Evolutionary conservation across 148 eudicot genomes (phyloP).

Genomic region (Suaeda aralocaspica): DNA sequence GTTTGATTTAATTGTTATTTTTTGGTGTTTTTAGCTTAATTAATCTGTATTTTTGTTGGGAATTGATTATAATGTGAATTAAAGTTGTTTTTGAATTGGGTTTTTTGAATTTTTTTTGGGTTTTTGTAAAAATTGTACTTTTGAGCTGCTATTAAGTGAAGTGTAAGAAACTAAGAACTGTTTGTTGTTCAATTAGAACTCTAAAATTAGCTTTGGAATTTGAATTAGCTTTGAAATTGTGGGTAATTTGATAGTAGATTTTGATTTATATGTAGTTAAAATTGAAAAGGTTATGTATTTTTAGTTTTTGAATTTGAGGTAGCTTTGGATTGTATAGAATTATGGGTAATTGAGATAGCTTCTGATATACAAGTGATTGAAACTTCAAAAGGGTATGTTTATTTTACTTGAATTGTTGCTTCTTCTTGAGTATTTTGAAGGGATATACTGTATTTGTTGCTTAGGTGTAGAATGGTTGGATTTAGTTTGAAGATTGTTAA

Average conservation of each 20-base stretch:
- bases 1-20: neutral
- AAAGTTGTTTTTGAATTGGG: neutral
- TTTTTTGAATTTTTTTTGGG: neutral
- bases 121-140: neutral
- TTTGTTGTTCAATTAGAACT: conserved; percentile 3
- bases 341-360: too few relatives aligned
- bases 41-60: too few relatives aligned
- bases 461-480: neutral
- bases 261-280: too few relatives aligned
- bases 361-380: too few relatives aligned
- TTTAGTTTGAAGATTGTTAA: neutral
- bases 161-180: neutral
- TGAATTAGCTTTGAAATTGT: neutral
- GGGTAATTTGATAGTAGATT: neutral
- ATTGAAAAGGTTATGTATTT: too few relatives aligned
- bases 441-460: neutral
- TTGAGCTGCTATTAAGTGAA: neutral
- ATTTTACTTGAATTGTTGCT: too few relatives aligned
- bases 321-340: too few relatives aligned
- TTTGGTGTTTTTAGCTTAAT: neutral
- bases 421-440: neutral
- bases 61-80: neutral
- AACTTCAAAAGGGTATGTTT: too few relatives aligned
- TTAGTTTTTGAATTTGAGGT: too few relatives aligned
- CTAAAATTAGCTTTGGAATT: neutral